Base-by-base conservation (phyloP, 495 filamentous ascomycete species). In the Immersiella caudata region DNA sequence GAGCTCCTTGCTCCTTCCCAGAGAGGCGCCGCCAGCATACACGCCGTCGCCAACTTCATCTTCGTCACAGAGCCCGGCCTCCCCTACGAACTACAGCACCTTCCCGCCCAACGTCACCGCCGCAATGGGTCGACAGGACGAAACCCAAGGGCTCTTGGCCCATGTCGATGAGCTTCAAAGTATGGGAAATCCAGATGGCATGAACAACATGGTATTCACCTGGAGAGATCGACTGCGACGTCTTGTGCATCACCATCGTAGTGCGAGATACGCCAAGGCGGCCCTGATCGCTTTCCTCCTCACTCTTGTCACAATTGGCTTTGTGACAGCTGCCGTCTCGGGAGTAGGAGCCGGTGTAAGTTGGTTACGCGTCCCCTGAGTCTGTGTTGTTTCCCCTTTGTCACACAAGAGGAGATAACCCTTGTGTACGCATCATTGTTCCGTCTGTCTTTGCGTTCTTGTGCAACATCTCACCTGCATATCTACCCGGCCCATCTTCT, bases 11-110 rank as follows among this genome's bases (percentile, higher is more conserved):
- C 72, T 75, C 35, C 40, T 78, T 64, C 80, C 78, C 58, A 72
- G 73, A 16, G 80, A 84, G 29, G 80, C 79, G 5, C 82, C 81
- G 20, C 82, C 82, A 1, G 81, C 81, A 0, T 84, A 83, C 66
- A 79, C 79, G 2, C 79, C 80, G 6, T 80, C 76, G 5, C 76
- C 80, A 18, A 73, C 70, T 1, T 70, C 77, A 8, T 73, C 77
- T 1, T 51, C 70, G 18, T 60, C 67, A 12, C 55, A 70, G 21
- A 50, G 57, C 24, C 35, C 63, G 18, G 7, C 21, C 11, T 27
- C 6, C 58, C 50, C 67, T 7, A 75, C 70, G 54, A 79, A 68
- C 66, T 81, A 84, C 73, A 77, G 68, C 59, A 84, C 79, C 29
- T 82, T 84, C 67, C 57, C 71, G 0, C 52, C 63, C 6, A 12